Evolutionary conservation across 2,329 filamentous ascomycete genomes (phyloP).

Genomic region (Colletotrichum limetticola): DNA sequence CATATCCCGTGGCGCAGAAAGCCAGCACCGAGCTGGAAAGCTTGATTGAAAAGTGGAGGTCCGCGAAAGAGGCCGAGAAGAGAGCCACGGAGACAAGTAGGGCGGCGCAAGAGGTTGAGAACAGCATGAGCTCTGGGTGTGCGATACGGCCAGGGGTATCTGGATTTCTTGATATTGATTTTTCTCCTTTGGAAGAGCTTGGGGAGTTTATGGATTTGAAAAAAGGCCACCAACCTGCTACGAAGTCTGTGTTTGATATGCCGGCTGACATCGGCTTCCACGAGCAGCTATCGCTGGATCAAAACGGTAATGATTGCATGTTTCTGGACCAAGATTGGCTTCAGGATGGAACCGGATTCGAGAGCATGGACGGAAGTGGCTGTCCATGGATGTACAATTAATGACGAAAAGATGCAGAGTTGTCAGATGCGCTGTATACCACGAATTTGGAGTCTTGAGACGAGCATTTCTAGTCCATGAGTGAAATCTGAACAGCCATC

Average conservation of each 20-base stretch:
- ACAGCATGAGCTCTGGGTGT: not conserved
- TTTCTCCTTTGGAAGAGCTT: not conserved
- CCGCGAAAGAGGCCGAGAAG: not conserved
- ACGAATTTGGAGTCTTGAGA: not conserved
- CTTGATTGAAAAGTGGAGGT: slow-evolving; percentile 1
- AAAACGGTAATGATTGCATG: not conserved
- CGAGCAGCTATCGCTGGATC: not conserved
- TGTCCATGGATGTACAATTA: slow-evolving; percentile 4
- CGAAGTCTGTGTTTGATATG: not conserved
- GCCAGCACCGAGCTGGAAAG: not conserved
- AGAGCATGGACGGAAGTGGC: not conserved
- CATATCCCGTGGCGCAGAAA: slow-evolving; percentile 5
- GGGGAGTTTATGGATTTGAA: not conserved
- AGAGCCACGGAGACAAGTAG: not conserved
- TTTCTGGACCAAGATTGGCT: slow-evolving; percentile 4
- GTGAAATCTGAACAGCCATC: not conserved
- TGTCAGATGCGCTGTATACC: not conserved
- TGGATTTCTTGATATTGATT: not conserved
- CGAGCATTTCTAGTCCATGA: not conserved
- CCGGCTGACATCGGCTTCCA: not conserved
- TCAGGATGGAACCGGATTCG: not conserved
- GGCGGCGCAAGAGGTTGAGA: not conserved
- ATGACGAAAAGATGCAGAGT: not conserved
- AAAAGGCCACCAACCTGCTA: not conserved
- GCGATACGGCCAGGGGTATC: not conserved